Conservation (phyloP, 495 filamentous ascomycete genomes). For the Aspergillus mulundensis region DNA sequence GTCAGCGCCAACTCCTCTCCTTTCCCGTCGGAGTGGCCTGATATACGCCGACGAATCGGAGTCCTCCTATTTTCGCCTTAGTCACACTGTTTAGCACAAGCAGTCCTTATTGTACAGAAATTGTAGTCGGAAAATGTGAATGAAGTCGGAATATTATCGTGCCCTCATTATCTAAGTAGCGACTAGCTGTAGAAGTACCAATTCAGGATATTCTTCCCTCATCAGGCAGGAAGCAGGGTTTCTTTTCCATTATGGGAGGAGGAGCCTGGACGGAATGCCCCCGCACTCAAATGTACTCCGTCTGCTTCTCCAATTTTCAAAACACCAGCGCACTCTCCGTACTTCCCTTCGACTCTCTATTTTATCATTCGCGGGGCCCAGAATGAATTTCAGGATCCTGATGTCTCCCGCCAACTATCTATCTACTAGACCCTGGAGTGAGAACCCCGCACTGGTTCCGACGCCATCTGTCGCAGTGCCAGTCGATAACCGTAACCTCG, state of each 20-base stretch:
- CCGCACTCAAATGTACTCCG: background rate
- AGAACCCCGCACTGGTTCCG: conserved; percentile 8
- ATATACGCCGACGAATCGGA: conserved; percentile 11
- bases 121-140: too few relatives aligned
- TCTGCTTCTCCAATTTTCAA: background rate
- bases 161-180: background rate
- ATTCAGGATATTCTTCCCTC: background rate
- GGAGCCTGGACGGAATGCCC: background rate
- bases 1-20: background rate
- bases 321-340: too few relatives aligned
- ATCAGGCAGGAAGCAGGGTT: background rate
- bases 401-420: too few relatives aligned
- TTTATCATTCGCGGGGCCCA: too few relatives aligned
- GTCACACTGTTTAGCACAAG: background rate
- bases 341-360: background rate
- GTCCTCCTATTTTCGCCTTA: conserved; percentile 6
- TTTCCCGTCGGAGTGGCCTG: conserved; percentile 4
- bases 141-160: background rate
- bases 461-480: background rate
- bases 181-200: background rate
- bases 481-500: conserved; percentile 24
- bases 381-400: too few relatives aligned
- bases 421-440: too few relatives aligned
- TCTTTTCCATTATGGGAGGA: background rate
- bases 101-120: background rate